Evolutionary conservation across 2,329 filamentous ascomycete genomes (phyloP), one percentile per base, ranked within the genome.

Genomic region (Colletotrichum sansevieriae): DNA sequence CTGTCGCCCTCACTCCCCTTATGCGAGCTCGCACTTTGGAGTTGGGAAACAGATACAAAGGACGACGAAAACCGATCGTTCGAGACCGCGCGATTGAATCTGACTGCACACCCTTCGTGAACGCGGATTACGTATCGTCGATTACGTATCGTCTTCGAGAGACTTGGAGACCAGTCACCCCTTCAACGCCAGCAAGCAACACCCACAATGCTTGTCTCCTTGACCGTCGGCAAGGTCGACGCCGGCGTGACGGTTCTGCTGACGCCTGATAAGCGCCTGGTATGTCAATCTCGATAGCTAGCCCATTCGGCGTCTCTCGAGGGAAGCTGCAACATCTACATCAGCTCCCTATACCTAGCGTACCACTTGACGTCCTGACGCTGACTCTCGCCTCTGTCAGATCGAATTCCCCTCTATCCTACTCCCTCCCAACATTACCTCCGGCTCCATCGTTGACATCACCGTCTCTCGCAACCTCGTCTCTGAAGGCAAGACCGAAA

Each of bases 351-450:
- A 52, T 43, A 35, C 43, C 29, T 20, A 41, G 49, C 47, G 43
- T 33, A 44, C 18, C n/a, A 44, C 29, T 25, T 60, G 33, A 55
- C 18, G 43, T 43, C 41, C 41, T 43, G 41, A 55, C 58, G 65
- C 77, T 78, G 60, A 77, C 22, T 11, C n/a, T 56, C 18, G 29
- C 43, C 37, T 35, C 29, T 65, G 71, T 37, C 79, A 98, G 95
- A 98, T 99, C 79, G 96, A 99, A 79, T 99, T 99, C 78, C 96
- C 96, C 41, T 98, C 96, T 54, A 97, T 99, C 73, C 92, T 99
- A 57, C 91, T 99, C 15, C 96, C 96, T 2, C 92, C 93, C 71
- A 95, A 97, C 79, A 99, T 99, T 80, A 91, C 93, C 71, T 97
- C 94, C 15, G 96, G 96, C 74, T 97, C 93, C 79, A 98, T 99